These are phyloP conservation scores for Francoa sonchifolia DNA, from an alignment of 441 rosid genomes.

Conservation along the genomic window DNA sequence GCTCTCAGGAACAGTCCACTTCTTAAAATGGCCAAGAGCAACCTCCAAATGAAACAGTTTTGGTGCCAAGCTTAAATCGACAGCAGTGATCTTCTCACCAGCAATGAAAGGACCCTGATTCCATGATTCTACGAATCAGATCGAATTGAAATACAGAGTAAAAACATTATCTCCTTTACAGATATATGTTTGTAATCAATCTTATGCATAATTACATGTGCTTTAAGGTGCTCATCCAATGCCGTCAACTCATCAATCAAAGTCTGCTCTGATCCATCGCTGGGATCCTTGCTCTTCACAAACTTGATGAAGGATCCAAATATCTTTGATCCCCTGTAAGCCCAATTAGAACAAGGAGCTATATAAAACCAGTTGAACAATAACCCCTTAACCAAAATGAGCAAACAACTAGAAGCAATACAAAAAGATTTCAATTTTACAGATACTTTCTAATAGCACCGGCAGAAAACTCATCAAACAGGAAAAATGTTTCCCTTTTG, in stretches of 20 bases:
- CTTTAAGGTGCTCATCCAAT: conserved; percentile 18
- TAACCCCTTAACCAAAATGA: no score
- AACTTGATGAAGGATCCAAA: conserved; percentile 14
- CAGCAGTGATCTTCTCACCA: conserved; percentile 58
- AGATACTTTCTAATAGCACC: no score
- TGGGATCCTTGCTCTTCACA: conserved; percentile 18
- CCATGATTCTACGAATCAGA: conserved; percentile 8
- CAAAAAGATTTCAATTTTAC: no score
- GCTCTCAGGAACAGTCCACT: conserved; percentile 57
- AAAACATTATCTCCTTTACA: no score
- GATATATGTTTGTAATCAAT: no score
- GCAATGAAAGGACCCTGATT: conserved; percentile 67
- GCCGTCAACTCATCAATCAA: conserved; percentile 19
- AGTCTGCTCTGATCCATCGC: conserved; percentile 15
- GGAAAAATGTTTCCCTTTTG: no score
- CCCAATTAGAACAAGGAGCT: no score
- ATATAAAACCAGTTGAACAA: no score
- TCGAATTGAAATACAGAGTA: no score
- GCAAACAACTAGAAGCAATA: no score
- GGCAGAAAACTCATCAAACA: no score
- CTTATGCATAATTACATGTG: conserved; percentile 14
- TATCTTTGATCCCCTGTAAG: conserved; percentile 10
- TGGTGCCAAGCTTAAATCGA: conserved; percentile 76
- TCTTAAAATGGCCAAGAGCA: conserved; percentile 78
- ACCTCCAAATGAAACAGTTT: conserved; percentile 75